Conservation (phyloP, 1,284 basidiomycete species). For the Cryptococcus sp. region DNA sequence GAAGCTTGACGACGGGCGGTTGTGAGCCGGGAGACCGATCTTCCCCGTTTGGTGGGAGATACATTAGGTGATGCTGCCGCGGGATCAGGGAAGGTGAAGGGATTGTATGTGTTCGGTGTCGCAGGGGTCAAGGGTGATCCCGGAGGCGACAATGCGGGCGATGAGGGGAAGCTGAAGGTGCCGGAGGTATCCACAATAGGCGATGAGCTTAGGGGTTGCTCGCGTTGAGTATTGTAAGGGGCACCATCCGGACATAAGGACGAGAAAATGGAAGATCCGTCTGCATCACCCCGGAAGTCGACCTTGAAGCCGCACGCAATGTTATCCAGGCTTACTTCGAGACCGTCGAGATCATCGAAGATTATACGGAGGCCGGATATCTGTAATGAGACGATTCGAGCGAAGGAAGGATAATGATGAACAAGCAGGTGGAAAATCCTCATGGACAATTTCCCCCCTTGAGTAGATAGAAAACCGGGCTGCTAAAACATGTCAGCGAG, state of each 20-base stretch:
- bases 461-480: conserved; percentile 5
- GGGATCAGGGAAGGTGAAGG: conserved; percentile 18
- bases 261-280: conserved; percentile 6
- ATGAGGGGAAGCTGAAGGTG: conserved; percentile 15
- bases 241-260: conserved; percentile 8
- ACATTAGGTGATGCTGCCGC: background rate
- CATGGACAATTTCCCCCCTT: too few relatives aligned
- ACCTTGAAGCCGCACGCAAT: conserved; percentile 32
- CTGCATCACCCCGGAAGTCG: conserved; percentile 31
- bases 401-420: conserved; percentile 42
- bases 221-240: conserved; percentile 6
- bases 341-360: conserved; percentile 39
- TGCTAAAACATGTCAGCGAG: background rate
- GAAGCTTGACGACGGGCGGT: conserved; percentile 28
- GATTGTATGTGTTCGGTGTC: conserved; percentile 18
- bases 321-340: conserved; percentile 33
- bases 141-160: conserved; percentile 21
- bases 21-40: conserved; percentile 18
- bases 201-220: conserved; percentile 22
- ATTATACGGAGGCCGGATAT: conserved; percentile 39
- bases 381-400: conserved; percentile 38
- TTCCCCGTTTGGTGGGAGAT: conserved; percentile 7
- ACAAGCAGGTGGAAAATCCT: conserved; percentile 29
- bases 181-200: conserved; percentile 6
- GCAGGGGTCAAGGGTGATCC: background rate